Evolutionary conservation across 148 eudicot genomes (phyloP), one percentile per base, ranked within the genome.

Genomic region (Hydrangea macrophylla): DNA sequence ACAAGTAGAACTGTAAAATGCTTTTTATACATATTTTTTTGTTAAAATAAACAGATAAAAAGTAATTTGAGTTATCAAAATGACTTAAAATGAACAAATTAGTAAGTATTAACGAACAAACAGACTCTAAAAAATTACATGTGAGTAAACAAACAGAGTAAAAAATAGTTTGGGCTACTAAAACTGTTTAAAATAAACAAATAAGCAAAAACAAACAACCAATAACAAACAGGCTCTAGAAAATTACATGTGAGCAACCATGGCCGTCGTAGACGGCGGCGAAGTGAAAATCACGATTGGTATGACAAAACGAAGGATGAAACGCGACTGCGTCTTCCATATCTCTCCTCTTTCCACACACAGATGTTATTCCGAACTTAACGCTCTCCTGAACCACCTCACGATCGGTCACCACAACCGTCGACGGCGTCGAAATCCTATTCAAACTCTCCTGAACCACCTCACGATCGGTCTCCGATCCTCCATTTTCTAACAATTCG

Each of bases 301-400:
- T 22, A 10, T 55, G 35, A 22, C 74, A 60, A 65, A 90, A 82
- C 58, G 70, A 77, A 18, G 96, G 96, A 18, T 71, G 76, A 27
- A 92, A 70, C 20, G 91, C 79, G 0, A 88, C 90, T 0, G 92
- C 73, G 63, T 93, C 98, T 72, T 93, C 98, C 98, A 93, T 93
- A 32, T 93, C 98, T 62, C 83, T 62, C 60, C 98, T 72, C 60
- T 92, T 75, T 10, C 98, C 98, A 51, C 92, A 80, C 36, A 93
- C 85, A 0, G 96, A 88, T 0, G 83, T 79, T 17, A 71, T 55
- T 0, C 98, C 98, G 39, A 80, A 89, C 75, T 82, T 89, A 0
- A 85, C 81, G 28, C 32, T 27, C 59, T 75, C 74, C 23, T 51
- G 32, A 7, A 24, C 75, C 50, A 23, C 65, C 24, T 55, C 51